Conservation (phyloP, 108 stramenopile genomes). For the Fragilariopsis cylindrus region DNA sequence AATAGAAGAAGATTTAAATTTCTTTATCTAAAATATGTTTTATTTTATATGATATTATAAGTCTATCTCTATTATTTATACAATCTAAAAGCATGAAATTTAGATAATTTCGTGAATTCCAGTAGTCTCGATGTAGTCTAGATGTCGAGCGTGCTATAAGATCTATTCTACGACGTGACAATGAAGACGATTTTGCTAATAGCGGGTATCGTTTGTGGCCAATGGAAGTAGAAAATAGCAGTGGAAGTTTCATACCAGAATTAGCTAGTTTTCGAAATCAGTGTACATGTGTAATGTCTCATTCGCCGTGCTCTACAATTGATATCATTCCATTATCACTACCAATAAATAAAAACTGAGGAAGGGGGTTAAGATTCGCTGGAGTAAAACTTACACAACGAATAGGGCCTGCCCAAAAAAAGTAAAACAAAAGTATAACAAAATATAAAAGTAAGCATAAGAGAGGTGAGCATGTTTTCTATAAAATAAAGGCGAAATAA, state of each 20-base stretch:
- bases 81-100: not conserved
- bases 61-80: slow-evolving; percentile 9
- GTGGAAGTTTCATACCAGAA: too few relatives aligned
- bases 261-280: not conserved
- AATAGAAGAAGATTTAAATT: not conserved
- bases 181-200: not conserved
- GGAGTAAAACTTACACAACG: slow-evolving; percentile 66
- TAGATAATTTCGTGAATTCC: too few relatives aligned
- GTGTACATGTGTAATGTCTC: not conserved
- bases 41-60: not conserved
- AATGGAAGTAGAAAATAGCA: too few relatives aligned
- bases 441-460: too few relatives aligned
- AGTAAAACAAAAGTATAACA: too few relatives aligned
- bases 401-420: slow-evolving; percentile 28
- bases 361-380: slow-evolving; percentile 38
- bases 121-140: too few relatives aligned
- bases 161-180: not conserved
- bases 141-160: not conserved
- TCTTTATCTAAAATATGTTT: not conserved
- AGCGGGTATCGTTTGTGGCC: too few relatives aligned
- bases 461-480: too few relatives aligned
- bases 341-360: slow-evolving; percentile 79
- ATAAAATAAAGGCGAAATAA: too few relatives aligned
- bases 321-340: slow-evolving; percentile 77
- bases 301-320: slow-evolving; percentile 45